Percentiles rank a stretch among this genome's conserved stretches.
Evolutionary conservation across 2,329 filamentous ascomycete species (phyloP).

Genomic region (Fonsecaea erecta): DNA sequence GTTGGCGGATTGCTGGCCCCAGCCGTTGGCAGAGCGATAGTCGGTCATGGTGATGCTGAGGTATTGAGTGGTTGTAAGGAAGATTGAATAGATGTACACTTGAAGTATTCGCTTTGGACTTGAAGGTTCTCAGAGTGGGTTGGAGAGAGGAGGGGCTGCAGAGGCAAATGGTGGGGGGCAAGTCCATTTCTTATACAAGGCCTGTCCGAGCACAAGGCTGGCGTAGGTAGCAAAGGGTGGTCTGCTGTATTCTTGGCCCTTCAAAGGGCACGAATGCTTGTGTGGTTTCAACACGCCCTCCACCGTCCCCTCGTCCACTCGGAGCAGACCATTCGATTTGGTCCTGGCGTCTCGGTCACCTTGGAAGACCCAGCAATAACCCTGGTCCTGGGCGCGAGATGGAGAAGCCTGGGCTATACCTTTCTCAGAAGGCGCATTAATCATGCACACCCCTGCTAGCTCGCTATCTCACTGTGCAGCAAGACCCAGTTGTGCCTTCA

Average conservation of each 20-base stretch:
- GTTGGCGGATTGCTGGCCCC: conserved; percentile 24
- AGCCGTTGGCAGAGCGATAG: conserved; percentile 26
- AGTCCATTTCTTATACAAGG: conserved; percentile 24
- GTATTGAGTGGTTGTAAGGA: neutral
- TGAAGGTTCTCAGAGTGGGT: conserved; percentile 2
- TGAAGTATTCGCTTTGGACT: conserved; percentile 5
- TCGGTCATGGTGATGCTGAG: conserved; percentile 22
- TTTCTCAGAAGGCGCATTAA: conserved; percentile 28
- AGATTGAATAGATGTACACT: neutral
- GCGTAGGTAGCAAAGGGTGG: conserved; percentile 12
- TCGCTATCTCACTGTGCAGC: conserved; percentile 20
- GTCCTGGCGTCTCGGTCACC: neutral
- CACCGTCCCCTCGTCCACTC: conserved; percentile 16
- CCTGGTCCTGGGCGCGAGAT: conserved; percentile 5
- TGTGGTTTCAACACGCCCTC: conserved; percentile 1
- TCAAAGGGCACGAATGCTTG: conserved; percentile 3
- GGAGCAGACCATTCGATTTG: neutral
- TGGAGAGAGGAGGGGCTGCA: neutral
- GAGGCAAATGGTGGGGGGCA: conserved; percentile 18
- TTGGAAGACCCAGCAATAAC: conserved; percentile 3
- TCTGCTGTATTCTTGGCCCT: conserved; percentile 11
- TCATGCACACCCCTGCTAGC: conserved; percentile 14
- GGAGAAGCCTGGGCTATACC: conserved; percentile 14
- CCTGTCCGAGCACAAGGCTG: conserved; percentile 20
- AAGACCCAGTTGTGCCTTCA: conserved; percentile 3